Evolutionary conservation across 108 stramenopile species (phyloP).

Genomic region (Schizochytrium sp.): DNA sequence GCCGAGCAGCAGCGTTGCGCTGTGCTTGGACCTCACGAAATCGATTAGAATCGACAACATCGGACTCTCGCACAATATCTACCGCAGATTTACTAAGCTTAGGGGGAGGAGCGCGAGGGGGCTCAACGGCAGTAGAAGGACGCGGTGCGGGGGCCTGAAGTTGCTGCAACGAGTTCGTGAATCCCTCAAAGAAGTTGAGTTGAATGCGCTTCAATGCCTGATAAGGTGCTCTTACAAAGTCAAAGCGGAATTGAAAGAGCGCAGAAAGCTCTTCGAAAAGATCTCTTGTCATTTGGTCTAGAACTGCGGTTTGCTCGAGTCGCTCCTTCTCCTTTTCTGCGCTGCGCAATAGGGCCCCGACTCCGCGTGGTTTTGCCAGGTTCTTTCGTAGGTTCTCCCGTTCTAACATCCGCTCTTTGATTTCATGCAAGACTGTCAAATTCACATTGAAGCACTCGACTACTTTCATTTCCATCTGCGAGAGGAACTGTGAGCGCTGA

Average conservation of each 20-base stretch:
- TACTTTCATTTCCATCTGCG: slow-evolving; percentile 32
- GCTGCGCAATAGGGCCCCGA: slow-evolving; percentile 1
- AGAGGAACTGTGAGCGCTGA: background rate
- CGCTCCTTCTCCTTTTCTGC: background rate
- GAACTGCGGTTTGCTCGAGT: background rate
- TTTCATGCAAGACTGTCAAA: background rate
- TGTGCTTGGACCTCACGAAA: slow-evolving; percentile 39
- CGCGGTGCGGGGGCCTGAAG: slow-evolving; percentile 31
- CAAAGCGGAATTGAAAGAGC: slow-evolving; percentile 35
- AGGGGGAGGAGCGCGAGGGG: slow-evolving; percentile 16
- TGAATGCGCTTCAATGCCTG: slow-evolving; percentile 35
- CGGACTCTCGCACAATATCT: slow-evolving; percentile 19
- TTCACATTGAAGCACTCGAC: slow-evolving; percentile 25
- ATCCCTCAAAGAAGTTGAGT: background rate
- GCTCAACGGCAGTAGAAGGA: background rate
- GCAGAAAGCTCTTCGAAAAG: slow-evolving; percentile 60
- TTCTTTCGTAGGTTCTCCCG: background rate
- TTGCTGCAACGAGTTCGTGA: background rate
- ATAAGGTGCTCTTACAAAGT: slow-evolving; percentile 45
- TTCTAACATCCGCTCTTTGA: slow-evolving; percentile 29
- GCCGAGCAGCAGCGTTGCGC: background rate
- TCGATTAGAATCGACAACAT: background rate
- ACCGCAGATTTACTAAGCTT: slow-evolving; percentile 33
- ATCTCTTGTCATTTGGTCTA: slow-evolving; percentile 31
- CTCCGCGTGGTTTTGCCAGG: background rate